Evolutionary conservation across 164 flowering plant species (phyloP), one percentile per base, ranked within the genome.

Genomic region (Chimonanthus salicifolius): DNA sequence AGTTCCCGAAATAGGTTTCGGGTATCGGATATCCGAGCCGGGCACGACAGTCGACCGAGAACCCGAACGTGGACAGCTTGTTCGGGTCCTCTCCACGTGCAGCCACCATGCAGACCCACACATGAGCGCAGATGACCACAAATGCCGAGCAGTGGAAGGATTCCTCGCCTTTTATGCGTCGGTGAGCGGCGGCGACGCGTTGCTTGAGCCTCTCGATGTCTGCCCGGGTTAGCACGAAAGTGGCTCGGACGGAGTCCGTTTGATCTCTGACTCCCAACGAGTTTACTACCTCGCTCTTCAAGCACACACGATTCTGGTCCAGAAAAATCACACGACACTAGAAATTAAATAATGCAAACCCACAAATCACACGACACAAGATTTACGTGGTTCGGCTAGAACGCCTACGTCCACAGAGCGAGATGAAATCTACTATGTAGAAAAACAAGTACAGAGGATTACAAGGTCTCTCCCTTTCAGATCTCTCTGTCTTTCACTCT

Each of bases 1-100:
- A 88, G 68, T 88, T 90, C 0, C 91, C 92, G 21, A 88, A 82
- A 62, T 86, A 86, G 0, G 78, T 64, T 0, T 43, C 54, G 0
- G 92, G 87, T 2, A 86, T 6, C 4, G 82, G 80, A 3, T 71
- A 75, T 1, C 50, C 68, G 4, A 81, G 49, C 4, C 60, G n/a
- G 60, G 70, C 20, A 6, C 85, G 64, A 15, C 64, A 79, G 13
- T 79, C 87, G 4, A 69, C 76, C 3, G 58, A 13, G 58, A 78
- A 82, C 0, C 62, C 74, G 3, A 83, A 45, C 4, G 7, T 13
- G 16, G 58, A 62, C 45, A 51, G 45, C 20, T 64, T n/a, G 2
- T 49, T 21, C 4, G n/a, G 21, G 1, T 6, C 44, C 2, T 5
- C 64, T 5, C 48, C 64, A 7, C 47, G 8, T 10, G 81, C 71